A percentile compares a stretch with the other conserved stretches of the same genome.
Evolutionary conservation across 2,329 filamentous ascomycete genomes (phyloP).

Genomic region (Fusarium anthophilum): DNA sequence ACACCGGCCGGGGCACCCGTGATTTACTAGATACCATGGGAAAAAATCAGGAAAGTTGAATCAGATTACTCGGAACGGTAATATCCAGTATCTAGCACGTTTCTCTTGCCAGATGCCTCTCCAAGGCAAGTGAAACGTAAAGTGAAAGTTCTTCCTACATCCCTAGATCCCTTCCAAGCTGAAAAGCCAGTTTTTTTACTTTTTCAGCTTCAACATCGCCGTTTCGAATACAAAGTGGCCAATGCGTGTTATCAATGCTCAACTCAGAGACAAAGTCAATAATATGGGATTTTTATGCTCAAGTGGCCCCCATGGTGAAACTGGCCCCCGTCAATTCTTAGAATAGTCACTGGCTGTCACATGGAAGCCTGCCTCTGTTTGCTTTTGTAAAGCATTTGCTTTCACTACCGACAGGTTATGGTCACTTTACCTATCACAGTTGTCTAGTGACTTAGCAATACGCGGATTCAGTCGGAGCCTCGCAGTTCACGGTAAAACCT

Average conservation of each 20-base stretch:
- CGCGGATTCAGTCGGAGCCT: neutral
- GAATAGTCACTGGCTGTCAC: neutral
- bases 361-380: neutral
- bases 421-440: neutral
- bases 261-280: neutral
- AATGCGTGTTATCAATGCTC: neutral
- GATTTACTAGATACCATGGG: neutral
- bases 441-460: neutral
- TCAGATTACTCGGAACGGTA: neutral
- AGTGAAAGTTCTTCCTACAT: neutral
- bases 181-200: neutral
- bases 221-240: neutral
- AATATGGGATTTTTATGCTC: neutral
- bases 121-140: accelerated
- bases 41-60: neutral
- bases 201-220: neutral
- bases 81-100: neutral
- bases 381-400: neutral
- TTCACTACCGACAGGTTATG: neutral
- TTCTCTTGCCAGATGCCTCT: neutral
- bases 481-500: neutral
- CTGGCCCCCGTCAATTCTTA: conserved; percentile 4
- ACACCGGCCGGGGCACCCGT: neutral
- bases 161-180: neutral
- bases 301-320: conserved; percentile 14